phyloP scores from a whole-genome alignment of 495 filamentous ascomycete genomes.

The Lineolata rhizophorae region DNA sequence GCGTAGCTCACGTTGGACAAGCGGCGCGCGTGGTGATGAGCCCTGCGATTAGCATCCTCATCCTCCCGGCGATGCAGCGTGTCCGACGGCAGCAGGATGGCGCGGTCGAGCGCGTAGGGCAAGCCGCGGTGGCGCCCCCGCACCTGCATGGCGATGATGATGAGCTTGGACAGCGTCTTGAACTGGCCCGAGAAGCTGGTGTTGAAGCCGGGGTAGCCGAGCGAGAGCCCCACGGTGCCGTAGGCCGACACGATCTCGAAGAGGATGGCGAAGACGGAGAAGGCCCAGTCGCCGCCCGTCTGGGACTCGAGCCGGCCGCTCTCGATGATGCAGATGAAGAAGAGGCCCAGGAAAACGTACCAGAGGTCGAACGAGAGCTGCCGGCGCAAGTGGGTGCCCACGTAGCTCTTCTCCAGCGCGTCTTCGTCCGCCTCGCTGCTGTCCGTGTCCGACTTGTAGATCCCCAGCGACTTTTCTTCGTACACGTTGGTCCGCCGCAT shows the following conservation, averaged over 20 bases:
- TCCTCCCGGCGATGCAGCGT: conserved; percentile 48
- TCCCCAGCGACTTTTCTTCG: conserved; percentile 78
- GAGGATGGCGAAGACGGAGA: conserved; percentile 61
- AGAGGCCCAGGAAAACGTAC: conserved; percentile 78
- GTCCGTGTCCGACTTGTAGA: conserved; percentile 34
- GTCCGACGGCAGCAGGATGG: conserved; percentile 66
- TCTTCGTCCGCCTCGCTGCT: conserved; percentile 21
- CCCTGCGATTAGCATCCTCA: too few relatives aligned
- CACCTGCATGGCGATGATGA: conserved; percentile 84
- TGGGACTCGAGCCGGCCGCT: conserved; percentile 34
- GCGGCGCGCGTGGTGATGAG: too few relatives aligned
- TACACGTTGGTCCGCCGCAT: conserved; percentile 90
- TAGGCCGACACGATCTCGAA: conserved; percentile 89
- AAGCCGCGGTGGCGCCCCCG: conserved; percentile 82
- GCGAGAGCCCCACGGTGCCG: conserved; percentile 76
- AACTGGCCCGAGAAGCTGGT: conserved; percentile 67
- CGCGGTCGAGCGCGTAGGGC: conserved; percentile 78
- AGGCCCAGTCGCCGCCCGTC: conserved; percentile 27
- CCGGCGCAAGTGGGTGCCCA: conserved; percentile 66
- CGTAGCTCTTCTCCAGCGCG: conserved; percentile 46
- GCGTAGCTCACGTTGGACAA: too few relatives aligned
- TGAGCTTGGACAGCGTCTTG: conserved; percentile 58
- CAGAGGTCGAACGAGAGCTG: conserved; percentile 90
- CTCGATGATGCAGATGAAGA: conserved; percentile 73
- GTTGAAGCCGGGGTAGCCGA: conserved; percentile 57